Conservation (phyloP, 495 filamentous ascomycete species). For the Tuber calosporum region DNA sequence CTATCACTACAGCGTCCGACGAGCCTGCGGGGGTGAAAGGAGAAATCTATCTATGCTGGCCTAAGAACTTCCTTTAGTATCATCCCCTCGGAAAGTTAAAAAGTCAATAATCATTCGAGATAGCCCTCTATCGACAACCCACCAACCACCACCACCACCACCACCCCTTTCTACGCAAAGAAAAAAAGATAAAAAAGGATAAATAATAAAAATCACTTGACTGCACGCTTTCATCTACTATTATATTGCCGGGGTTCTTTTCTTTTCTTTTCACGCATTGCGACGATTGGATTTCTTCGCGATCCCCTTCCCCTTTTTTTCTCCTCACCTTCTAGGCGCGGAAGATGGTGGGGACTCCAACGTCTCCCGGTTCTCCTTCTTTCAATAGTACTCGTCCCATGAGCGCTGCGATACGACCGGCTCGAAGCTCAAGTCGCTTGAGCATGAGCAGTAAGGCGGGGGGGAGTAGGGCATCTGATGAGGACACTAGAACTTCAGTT, state of each 20-base stretch:
- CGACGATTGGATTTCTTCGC: conserved; percentile 1
- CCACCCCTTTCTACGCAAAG: not conserved
- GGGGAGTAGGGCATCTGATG: conserved; percentile 82
- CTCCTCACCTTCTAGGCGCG: not conserved
- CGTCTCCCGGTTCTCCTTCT: conserved; percentile 35
- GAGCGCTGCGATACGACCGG: conserved; percentile 76
- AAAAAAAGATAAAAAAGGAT: not conserved
- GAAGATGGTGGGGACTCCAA: conserved; percentile 37
- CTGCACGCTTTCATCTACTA: not conserved
- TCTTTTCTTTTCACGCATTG: conserved; percentile 1
- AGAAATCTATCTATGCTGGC: not conserved
- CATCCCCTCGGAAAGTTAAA: conserved; percentile 6
- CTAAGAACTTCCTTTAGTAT: not conserved
- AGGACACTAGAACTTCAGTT: conserved; percentile 91
- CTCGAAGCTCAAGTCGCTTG: conserved; percentile 80
- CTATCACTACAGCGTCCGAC: not conserved
- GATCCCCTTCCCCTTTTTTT: not conserved
- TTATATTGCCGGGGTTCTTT: not conserved
- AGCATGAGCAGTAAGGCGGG: conserved; percentile 75
- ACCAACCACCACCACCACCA: too few species aligned
- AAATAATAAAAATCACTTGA: not conserved
- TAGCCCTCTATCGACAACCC: conserved; percentile 14
- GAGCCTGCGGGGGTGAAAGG: not conserved
- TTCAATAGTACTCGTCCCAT: conserved; percentile 57
- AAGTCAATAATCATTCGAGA: conserved; percentile 36